Base-by-base conservation (phyloP, 2,329 filamentous ascomycete genomes). In the Colletotrichum sp. region DNA sequence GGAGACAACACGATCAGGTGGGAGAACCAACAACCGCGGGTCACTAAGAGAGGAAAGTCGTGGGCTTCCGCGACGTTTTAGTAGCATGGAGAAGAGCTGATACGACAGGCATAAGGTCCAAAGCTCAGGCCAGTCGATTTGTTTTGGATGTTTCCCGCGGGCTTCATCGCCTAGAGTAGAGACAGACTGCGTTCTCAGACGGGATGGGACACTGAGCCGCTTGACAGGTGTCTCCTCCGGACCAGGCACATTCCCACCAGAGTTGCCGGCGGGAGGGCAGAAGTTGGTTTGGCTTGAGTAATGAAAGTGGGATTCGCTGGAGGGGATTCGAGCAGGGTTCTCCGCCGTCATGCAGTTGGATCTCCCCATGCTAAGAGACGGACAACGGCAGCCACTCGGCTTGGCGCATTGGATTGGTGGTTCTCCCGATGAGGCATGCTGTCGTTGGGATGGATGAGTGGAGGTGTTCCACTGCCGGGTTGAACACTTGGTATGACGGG, bases 281-380 rank as follows among this genome's bases (percentile, higher is more conserved):
- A 52, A 55, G 64, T 55, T 26, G 28, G 44, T 30, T 21, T 18
- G 64, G 28, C 39, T 59, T 55, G 26, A 71, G 68, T 59, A 52
- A 66, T 60, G 34, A 39, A 39, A 34, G 8, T 7, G 24, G 39
- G 30, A 36, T 62, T 26, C 34, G 34, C 26, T 52, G 36, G 49
- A 24, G 26, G 26, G 49, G 21, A 60, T 26, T 8, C 2, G 28
- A 49, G 70, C 49, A 73, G 70, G 70, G 65, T 76, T 76, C 74
- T 66, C 74, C 65, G 74, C 57, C 65, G 64, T 73, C 6, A 60
- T 76, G 73, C 73, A 73, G 44, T 24, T 34, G 57, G 39, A 68
- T 75, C 63, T 64, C n/a, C 12, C 15, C 24, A 44, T 52, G 73
- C 28, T 49, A 60, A 55, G 64, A 36, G 34, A 49, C 73, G 64